phyloP scores from a whole-genome alignment of 371 early-diverging fungal genomes.

The Catenaria anguillulae region DNA sequence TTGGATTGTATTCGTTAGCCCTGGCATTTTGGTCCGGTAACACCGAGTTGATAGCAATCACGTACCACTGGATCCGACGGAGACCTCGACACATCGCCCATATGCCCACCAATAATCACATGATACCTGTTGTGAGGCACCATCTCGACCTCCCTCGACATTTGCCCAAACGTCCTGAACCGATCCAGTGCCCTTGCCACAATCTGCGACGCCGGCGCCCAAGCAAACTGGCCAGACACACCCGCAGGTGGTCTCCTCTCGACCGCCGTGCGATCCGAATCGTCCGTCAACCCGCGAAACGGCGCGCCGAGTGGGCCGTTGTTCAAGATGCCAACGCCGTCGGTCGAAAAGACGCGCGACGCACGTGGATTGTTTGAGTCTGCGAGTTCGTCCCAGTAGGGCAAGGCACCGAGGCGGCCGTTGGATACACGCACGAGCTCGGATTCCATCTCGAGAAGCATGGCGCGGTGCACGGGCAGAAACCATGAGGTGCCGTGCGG shows the following conservation, averaged over 20 bases:
- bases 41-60: too few relatives aligned
- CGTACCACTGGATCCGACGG: too few relatives aligned
- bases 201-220: background rate
- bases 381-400: too few relatives aligned
- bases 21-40: background rate
- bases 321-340: background rate
- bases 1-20: background rate
- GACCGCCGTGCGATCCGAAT: background rate
- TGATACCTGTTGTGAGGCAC: background rate
- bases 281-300: background rate
- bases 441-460: background rate
- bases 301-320: background rate
- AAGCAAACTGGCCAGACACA: background rate
- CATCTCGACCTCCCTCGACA: background rate
- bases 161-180: background rate
- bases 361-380: too few relatives aligned
- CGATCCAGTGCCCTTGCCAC: background rate
- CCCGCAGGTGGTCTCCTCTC: too few relatives aligned
- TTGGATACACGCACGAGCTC: conserved; percentile 11
- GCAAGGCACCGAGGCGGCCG: background rate
- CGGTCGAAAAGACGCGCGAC: background rate
- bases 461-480: background rate
- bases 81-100: too few relatives aligned
- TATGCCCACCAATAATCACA: background rate
- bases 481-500: background rate